Conservation (phyloP, 2,329 filamentous ascomycete species). For the Alternaria sp. region DNA sequence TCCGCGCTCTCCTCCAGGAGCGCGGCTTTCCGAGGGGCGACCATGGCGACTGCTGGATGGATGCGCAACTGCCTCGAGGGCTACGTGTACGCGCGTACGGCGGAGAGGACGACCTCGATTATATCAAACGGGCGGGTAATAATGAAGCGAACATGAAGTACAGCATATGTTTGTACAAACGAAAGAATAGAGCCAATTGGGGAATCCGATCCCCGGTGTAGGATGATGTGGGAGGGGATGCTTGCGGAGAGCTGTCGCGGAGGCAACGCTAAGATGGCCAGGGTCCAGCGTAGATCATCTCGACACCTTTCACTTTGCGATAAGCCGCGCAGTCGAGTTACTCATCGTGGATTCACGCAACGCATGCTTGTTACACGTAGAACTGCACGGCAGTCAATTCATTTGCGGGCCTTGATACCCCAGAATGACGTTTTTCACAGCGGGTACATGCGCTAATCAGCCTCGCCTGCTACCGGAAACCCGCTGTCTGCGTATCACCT, state of each 20-base stretch:
- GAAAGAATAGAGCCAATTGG: background rate
- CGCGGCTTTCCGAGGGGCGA: conserved; percentile 60
- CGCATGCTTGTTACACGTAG: background rate
- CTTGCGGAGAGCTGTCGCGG: conserved; percentile 31
- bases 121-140: conserved; percentile 2
- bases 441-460: background rate
- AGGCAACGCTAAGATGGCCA: conserved; percentile 32
- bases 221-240: conserved; percentile 27
- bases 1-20: conserved; percentile 72
- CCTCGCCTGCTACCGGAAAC: conserved; percentile 12
- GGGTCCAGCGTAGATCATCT: conserved; percentile 21
- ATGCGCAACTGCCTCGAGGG: conserved; percentile 25
- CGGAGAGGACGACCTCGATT: conserved; percentile 7
- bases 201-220: background rate
- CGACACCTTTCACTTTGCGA: background rate
- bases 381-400: background rate
- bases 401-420: background rate
- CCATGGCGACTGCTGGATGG: conserved; percentile 51
- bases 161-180: background rate
- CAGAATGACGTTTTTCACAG: background rate
- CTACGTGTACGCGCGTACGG: background rate
- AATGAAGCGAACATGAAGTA: conserved; percentile 9
- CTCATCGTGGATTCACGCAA: background rate
- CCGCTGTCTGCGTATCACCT: conserved; percentile 16
- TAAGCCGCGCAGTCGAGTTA: background rate